Evolutionary conservation across 345 rosid species (phyloP).

Genomic region (Rhodamnia rubescens): DNA sequence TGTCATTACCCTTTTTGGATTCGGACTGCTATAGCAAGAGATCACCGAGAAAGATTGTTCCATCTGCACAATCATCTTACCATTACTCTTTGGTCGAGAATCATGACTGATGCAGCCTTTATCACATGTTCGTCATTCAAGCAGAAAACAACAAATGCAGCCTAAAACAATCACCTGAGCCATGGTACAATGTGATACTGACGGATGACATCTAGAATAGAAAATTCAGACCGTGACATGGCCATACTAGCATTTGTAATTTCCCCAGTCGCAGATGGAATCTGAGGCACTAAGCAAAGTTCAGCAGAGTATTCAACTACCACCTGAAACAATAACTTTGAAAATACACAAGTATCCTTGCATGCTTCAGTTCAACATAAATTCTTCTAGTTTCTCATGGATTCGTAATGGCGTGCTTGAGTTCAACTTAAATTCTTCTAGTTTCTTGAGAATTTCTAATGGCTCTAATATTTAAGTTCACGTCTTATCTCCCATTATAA

Average conservation of each 20-base stretch:
- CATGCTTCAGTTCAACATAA: not conserved
- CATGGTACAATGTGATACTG: not conserved
- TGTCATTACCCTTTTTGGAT: not conserved
- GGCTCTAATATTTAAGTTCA: not conserved
- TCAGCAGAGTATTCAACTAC: not conserved
- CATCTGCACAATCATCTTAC: not conserved
- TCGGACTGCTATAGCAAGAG: not conserved
- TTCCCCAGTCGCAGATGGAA: not conserved
- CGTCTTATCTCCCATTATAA: not conserved
- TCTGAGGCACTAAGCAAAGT: not conserved
- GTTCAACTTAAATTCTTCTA: not conserved
- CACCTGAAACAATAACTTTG: not conserved
- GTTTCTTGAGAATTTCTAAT: not conserved
- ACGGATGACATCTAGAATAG: not conserved
- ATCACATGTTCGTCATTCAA: not conserved
- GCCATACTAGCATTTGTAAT: not conserved
- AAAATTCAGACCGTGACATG: not conserved
- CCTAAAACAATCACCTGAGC: not conserved
- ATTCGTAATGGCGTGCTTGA: not conserved
- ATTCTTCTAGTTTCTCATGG: not conserved
- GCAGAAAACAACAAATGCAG: not conserved
- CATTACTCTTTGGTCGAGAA: not conserved
- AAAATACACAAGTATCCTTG: not conserved
- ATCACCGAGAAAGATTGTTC: not conserved
- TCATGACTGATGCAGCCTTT: not conserved